phyloP scores from a whole-genome alignment of 352 stramenopile species.

The Thraustochytrium sp. region DNA sequence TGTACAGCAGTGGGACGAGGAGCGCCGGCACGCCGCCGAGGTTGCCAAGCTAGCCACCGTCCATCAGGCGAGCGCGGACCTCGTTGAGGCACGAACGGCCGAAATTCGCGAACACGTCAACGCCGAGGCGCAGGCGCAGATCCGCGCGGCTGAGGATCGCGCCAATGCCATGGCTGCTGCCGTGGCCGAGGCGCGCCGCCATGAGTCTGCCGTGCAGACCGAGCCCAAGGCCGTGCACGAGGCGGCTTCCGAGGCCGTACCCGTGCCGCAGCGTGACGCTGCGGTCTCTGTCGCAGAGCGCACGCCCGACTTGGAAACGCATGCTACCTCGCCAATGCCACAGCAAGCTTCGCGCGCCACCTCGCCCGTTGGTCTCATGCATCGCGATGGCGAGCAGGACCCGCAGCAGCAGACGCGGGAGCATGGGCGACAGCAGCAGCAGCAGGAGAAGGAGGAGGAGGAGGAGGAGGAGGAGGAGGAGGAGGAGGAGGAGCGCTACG shows the following conservation, averaged over 20 bases:
- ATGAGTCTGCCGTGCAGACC: conserved; percentile 18
- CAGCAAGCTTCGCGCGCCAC: neutral
- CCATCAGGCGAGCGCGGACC: neutral
- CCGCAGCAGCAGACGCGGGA: neutral
- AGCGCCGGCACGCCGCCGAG: neutral
- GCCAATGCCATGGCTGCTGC: neutral
- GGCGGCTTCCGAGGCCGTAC: neutral
- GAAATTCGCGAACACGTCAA: neutral
- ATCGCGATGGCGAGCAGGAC: neutral
- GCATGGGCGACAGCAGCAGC: neutral
- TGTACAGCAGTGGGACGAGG: conserved; percentile 37
- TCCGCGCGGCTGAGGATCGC: neutral
- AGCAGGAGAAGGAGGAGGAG: neutral
- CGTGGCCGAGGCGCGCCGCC: neutral
- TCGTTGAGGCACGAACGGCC: neutral
- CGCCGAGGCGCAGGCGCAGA: neutral
- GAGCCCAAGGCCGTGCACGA: neutral
- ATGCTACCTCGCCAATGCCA: conserved; percentile 3
- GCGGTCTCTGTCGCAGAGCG: neutral
- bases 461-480: neutral
- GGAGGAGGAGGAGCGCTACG: neutral
- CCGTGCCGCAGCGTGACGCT: neutral
- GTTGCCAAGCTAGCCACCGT: conserved; percentile 8
- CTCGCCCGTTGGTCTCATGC: neutral
- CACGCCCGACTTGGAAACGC: neutral